Conservation (phyloP, 257 asterid genomes). For the Sherardia arvensis region DNA sequence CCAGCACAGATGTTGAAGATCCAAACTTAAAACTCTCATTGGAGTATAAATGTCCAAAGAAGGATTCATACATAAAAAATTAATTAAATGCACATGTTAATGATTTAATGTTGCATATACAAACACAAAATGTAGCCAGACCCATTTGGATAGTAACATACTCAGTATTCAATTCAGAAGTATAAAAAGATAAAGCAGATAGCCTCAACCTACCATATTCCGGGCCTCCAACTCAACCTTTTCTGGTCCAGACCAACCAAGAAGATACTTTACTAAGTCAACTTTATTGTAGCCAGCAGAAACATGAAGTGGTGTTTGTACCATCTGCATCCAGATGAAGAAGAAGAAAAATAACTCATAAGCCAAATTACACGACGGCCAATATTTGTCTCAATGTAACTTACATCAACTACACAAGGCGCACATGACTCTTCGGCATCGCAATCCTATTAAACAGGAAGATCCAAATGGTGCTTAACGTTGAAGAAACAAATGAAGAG, state of each 20-base stretch:
- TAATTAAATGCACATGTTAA: background rate
- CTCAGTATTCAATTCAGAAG: background rate
- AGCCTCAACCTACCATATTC: conserved; percentile 58
- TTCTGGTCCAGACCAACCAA: conserved; percentile 70
- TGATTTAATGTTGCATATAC: background rate
- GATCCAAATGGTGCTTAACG: background rate
- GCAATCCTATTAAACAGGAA: background rate
- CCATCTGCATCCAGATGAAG: conserved; percentile 52
- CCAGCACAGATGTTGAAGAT: background rate
- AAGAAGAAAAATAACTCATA: background rate
- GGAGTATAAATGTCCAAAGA: background rate
- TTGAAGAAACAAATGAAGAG: background rate
- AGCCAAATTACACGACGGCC: background rate
- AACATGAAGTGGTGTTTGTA: conserved; percentile 93
- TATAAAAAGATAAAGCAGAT: background rate
- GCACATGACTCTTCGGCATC: background rate
- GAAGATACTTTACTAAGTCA: conserved; percentile 66
- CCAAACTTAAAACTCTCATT: background rate
- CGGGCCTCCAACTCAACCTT: conserved; percentile 80
- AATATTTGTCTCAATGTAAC: background rate
- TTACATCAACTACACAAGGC: background rate
- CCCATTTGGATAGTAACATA: background rate
- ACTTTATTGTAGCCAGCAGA: conserved; percentile 84
- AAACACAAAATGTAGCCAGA: background rate
- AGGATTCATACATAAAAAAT: background rate